Evolutionary conservation across 169 alveolate genomes (phyloP).

Genomic region (Eimeria maxima): DNA sequence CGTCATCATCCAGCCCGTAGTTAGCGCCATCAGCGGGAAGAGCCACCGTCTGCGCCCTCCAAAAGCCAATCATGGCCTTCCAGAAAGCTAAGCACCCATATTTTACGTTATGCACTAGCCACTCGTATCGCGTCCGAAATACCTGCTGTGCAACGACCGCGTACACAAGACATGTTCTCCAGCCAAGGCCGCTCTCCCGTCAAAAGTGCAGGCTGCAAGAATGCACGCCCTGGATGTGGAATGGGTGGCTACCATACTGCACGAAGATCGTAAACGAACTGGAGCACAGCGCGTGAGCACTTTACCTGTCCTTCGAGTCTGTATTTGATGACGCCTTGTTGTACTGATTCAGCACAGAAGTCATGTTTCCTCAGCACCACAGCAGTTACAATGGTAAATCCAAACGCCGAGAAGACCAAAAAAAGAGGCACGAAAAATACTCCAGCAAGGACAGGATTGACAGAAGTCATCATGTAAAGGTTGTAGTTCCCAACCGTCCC

Average conservation of each 20-base stretch:
- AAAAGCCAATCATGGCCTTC: neutral
- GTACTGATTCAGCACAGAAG: constrained; percentile 33
- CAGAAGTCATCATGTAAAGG: constrained; percentile 20
- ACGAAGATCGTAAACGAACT: neutral
- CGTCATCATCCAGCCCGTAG: constrained; percentile 9
- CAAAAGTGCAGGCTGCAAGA: neutral
- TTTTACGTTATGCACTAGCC: neutral
- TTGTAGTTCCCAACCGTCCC: constrained; percentile 63
- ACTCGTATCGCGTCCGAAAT: constrained; percentile 43
- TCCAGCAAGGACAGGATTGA: constrained; percentile 39
- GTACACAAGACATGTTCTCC: neutral
- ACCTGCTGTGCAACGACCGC: neutral
- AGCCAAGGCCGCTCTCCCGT: neutral
- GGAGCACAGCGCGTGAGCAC: neutral
- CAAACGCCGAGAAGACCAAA: constrained; percentile 47
- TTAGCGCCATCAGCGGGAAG: neutral
- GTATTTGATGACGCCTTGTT: constrained; percentile 11
- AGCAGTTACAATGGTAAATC: constrained; percentile 67
- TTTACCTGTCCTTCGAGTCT: constrained; percentile 22
- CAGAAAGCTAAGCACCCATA: neutral
- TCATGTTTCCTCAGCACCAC: constrained; percentile 70
- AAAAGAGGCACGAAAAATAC: constrained; percentile 69
- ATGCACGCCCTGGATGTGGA: neutral
- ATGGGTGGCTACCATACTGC: neutral
- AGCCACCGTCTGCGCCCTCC: constrained; percentile 12